phyloP scores from a whole-genome alignment of 176 grass and related monocot genomes.

The Avena eriantha region DNA sequence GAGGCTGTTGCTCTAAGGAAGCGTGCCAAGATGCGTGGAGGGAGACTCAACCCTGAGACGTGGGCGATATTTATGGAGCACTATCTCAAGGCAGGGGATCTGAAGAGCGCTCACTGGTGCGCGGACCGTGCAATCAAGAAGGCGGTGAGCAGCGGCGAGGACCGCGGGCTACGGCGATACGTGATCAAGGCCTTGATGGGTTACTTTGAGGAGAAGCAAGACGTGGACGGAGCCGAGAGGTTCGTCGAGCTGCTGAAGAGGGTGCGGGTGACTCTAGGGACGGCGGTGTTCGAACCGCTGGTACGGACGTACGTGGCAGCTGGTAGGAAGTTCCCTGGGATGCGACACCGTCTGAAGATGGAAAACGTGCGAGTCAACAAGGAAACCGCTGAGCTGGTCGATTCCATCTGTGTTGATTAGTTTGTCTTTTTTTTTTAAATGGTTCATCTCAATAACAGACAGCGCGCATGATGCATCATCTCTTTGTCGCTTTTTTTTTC shows the following conservation, averaged over 20 bases:
- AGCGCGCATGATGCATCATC: not conserved
- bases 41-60: conserved; percentile 84
- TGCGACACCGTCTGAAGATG: conserved; percentile 77
- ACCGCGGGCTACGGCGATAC: conserved; percentile 57
- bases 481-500: not conserved
- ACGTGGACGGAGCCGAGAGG: conserved; percentile 69
- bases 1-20: conserved; percentile 76
- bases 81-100: conserved; percentile 69
- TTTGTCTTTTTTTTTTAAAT: not conserved
- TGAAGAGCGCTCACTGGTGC: conserved; percentile 86
- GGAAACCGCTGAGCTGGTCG: conserved; percentile 53
- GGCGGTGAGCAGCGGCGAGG: conserved; percentile 68
- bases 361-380: conserved; percentile 65
- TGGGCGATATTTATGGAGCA: conserved; percentile 95
- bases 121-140: conserved; percentile 88
- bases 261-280: conserved; percentile 55
- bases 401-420: conserved; percentile 55
- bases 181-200: conserved; percentile 59
- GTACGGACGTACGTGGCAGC: conserved; percentile 65
- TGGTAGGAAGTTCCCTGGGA: conserved; percentile 73
- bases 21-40: conserved; percentile 71
- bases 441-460: conserved; percentile 47
- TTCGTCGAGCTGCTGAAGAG: conserved; percentile 69
- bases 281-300: conserved; percentile 65
- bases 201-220: conserved; percentile 70